phyloP scores from a whole-genome alignment of 75 land plant genomes.

The Pinus taeda region DNA sequence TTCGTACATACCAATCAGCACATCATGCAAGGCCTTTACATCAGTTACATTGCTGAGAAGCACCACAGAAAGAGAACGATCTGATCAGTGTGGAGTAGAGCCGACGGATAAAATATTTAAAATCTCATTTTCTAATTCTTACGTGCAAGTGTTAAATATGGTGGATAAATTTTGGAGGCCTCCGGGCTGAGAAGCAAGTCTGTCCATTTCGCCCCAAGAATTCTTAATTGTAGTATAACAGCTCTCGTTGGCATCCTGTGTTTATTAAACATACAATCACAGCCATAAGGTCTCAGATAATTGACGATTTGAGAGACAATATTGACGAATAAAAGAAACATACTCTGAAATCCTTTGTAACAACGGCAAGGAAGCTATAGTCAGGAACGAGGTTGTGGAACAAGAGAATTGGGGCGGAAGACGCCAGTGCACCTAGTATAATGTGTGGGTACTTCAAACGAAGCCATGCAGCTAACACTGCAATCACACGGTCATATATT shows the following conservation, averaged over 20 bases:
- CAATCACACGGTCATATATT: not conserved
- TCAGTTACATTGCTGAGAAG: too few species aligned
- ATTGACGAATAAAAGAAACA: not conserved
- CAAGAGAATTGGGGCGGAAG: slow-evolving; percentile 67
- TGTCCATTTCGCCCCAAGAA: slow-evolving; percentile 50
- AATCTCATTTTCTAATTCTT: not conserved
- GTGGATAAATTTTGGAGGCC: slow-evolving; percentile 37
- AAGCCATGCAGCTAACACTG: slow-evolving; percentile 83
- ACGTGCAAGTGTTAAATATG: slow-evolving; percentile 55
- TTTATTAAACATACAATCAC: not conserved
- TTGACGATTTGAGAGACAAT: too few species aligned
- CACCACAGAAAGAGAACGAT: not conserved
- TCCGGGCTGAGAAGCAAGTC: slow-evolving; percentile 23
- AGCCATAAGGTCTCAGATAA: not conserved
- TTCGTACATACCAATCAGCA: too few species aligned
- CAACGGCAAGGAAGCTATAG: slow-evolving; percentile 35
- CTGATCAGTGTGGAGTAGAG: not conserved
- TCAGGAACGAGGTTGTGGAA: slow-evolving; percentile 47
- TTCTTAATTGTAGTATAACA: slow-evolving; percentile 46
- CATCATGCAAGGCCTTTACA: too few species aligned
- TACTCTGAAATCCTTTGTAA: slow-evolving; percentile 55
- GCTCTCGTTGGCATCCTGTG: slow-evolving; percentile 40
- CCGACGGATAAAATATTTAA: too few species aligned
- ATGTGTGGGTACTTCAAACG: slow-evolving; percentile 75
- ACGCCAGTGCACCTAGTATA: slow-evolving; percentile 65